Evolutionary conservation across 2,329 filamentous ascomycete genomes (phyloP), one percentile per base, ranked within the genome.

Genomic region (Thelonectria blattea): DNA sequence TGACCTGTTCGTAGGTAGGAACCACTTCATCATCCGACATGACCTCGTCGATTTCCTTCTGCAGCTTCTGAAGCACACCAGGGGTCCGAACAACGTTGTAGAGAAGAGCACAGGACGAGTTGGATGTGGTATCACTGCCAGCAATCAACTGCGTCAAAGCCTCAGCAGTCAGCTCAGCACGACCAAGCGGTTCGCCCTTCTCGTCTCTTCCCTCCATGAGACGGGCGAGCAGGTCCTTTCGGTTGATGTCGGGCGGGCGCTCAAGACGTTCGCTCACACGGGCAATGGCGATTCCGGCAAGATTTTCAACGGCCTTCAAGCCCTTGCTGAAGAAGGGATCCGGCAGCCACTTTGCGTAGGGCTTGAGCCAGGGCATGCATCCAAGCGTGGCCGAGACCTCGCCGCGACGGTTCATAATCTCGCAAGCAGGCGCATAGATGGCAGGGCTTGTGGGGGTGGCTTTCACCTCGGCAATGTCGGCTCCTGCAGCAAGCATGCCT

Each of bases 151-250:
- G 93, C 0, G 93, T 97, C 18, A 96, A 80, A 0, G 93, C 93
- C 78, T 97, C 93, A 43, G 92, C 92, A 0, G 92, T 96, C 53
- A 97, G 83, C 73, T 97, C 93, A 66, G 90, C 85, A 24, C 91
- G 85, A 15, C 91, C 88, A 0, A 97, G 86, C 18, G 87, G 88
- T 60, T 91, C 81, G 56, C 93, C 93, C 30, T 86, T 89, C 58
- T 91, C 89, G 73, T 97, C 92, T 52, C 90, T 88, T 53, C 91
- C 92, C 75, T 96, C 90, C 87, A 96, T 94, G 6, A 97, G 80
- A 3, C 91, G 85, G 2, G 91, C 88, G 6, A 97, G 86, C 1
- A 97, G 84, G 72, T 97, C 93, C 53, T 90, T 89, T 61, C 93
- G 89, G 39, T 86, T 83, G 20, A 85, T 83, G 17, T 69, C 60